Evolutionary conservation across 164 flowering plant species (phyloP).

Genomic region (Pachysandra terminalis): DNA sequence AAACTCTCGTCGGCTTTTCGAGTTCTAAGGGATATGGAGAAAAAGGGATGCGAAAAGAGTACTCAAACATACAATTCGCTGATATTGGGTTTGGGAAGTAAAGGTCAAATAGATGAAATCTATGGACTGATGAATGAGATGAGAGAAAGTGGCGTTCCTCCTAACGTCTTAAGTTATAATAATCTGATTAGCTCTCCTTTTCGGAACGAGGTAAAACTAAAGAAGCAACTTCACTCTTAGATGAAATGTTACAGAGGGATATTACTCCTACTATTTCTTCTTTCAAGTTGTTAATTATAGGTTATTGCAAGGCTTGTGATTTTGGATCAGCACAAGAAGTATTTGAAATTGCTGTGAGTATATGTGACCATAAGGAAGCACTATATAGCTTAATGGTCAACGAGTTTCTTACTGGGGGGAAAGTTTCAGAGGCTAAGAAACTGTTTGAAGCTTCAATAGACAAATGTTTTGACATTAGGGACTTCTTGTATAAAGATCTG

Average conservation of each 20-base stretch:
- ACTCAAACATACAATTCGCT: conserved; percentile 73
- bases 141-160: conserved; percentile 62
- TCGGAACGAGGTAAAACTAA: conserved; percentile 54
- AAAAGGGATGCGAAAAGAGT: conserved; percentile 56
- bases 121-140: conserved; percentile 75
- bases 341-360: conserved; percentile 51
- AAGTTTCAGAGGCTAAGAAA: conserved; percentile 53
- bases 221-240: conserved; percentile 62
- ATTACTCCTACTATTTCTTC: conserved; percentile 59
- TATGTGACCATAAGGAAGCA: conserved; percentile 69
- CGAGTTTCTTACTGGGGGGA: conserved; percentile 59
- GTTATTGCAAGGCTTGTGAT: conserved; percentile 56
- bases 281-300: conserved; percentile 58
- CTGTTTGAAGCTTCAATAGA: conserved; percentile 56
- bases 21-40: conserved; percentile 94
- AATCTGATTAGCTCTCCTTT: conserved; percentile 59
- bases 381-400: conserved; percentile 67
- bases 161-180: conserved; percentile 69
- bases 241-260: conserved; percentile 75
- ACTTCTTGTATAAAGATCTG: conserved; percentile 60
- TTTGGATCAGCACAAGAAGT: conserved; percentile 62
- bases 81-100: conserved; percentile 65
- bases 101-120: conserved; percentile 68
- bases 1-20: conserved; percentile 81
- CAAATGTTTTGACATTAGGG: conserved; percentile 47